Evolutionary conservation across 2,329 filamentous ascomycete species (phyloP).

Genomic region (Fusarium abutilonis): DNA sequence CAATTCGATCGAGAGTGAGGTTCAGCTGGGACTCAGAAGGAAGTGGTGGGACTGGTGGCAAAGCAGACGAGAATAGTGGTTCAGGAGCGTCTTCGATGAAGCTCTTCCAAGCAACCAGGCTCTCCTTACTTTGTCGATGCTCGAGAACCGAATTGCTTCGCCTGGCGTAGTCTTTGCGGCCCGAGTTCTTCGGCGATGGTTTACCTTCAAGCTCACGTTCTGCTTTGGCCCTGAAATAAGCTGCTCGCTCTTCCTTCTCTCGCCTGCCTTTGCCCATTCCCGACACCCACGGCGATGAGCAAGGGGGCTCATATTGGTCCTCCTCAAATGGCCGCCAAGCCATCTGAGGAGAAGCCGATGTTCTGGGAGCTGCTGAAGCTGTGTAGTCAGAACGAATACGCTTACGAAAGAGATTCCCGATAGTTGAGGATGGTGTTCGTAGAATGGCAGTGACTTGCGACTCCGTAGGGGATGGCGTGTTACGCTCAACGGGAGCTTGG

Average conservation of each 20-base stretch:
- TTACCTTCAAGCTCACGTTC: constrained; percentile 22
- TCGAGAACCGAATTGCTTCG: constrained; percentile 2
- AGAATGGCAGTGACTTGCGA: constrained; percentile 3
- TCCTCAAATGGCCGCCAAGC: constrained; percentile 45
- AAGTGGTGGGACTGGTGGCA: constrained; percentile 44
- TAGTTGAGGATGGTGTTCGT: constrained; percentile 39
- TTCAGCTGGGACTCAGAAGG: constrained; percentile 35
- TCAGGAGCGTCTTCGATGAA: constrained; percentile 41
- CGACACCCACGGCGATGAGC: constrained; percentile 38
- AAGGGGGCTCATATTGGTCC: constrained; percentile 32
- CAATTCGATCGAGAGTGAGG: constrained; percentile 18
- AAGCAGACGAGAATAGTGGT: constrained; percentile 40
- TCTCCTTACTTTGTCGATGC: constrained; percentile 39
- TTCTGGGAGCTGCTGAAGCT: constrained; percentile 29
- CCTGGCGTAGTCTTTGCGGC: constrained; percentile 14
- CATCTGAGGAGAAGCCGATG: constrained; percentile 32
- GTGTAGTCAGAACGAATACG: constrained; percentile 36
- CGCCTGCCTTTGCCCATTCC: constrained; percentile 30
- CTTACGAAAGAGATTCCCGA: constrained; percentile 44
- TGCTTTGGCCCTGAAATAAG: constrained; percentile 40
- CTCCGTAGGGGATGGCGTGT: constrained; percentile 23
- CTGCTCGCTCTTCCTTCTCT: constrained; percentile 32
- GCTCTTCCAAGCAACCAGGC: constrained; percentile 37
- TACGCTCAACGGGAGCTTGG: background rate
- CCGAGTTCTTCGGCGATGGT: constrained; percentile 10